Percentiles rank a stretch among this genome's conserved stretches.
Conservation (phyloP, 441 rosid species). For the Gossypium schwendimanii region DNA sequence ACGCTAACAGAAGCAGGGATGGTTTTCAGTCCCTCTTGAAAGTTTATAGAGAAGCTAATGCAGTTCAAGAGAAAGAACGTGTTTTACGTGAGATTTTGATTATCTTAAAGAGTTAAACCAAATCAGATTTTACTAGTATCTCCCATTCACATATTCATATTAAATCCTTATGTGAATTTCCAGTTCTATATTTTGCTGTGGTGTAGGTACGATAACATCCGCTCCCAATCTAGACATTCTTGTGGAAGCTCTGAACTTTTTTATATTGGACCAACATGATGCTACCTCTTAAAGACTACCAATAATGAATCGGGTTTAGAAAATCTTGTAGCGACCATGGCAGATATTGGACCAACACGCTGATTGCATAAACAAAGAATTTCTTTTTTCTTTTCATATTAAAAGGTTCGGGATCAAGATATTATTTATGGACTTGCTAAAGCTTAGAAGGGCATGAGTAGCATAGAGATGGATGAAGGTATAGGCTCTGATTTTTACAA, state of each 20-base stretch:
- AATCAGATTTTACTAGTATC: background rate
- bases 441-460: constrained; percentile 51
- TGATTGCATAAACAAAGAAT: background rate
- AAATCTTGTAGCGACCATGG: background rate
- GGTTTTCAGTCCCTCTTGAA: constrained; percentile 69
- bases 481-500: background rate
- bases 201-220: constrained; percentile 41
- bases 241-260: constrained; percentile 65
- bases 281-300: background rate
- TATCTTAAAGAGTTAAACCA: background rate
- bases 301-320: background rate
- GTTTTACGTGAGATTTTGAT: constrained; percentile 44
- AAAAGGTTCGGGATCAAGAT: constrained; percentile 76
- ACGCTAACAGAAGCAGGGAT: constrained; percentile 30
- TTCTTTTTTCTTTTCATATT: background rate
- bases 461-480: constrained; percentile 70
- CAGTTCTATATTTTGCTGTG: background rate
- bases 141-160: background rate
- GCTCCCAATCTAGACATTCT: constrained; percentile 54
- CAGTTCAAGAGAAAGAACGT: constrained; percentile 87
- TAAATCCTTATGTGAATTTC: background rate
- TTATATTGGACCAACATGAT: constrained; percentile 30
- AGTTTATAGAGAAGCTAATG: constrained; percentile 80
- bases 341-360: constrained; percentile 27
- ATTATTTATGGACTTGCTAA: constrained; percentile 46